Conservation (phyloP, 768 basidiomycete genomes). For the Ramaria sp. region DNA sequence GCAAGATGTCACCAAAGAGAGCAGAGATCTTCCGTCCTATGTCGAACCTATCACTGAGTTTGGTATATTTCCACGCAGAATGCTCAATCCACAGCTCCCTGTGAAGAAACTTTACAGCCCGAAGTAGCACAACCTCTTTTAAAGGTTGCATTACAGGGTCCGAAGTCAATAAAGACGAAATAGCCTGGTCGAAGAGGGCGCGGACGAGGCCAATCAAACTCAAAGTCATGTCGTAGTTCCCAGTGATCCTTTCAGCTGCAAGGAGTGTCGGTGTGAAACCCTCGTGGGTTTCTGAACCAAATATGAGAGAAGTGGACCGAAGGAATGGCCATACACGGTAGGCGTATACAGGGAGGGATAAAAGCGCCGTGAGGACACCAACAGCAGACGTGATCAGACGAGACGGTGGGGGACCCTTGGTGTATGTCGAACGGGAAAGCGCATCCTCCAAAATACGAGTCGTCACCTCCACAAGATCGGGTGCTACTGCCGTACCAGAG, state of each 20-base stretch:
- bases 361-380: slow-evolving; percentile 67
- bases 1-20: slow-evolving; percentile 58
- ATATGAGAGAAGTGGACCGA: slow-evolving; percentile 65
- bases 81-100: slow-evolving; percentile 85
- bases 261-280: slow-evolving; percentile 59
- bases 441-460: slow-evolving; percentile 77
- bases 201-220: slow-evolving; percentile 68
- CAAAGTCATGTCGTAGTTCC: slow-evolving; percentile 74
- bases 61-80: slow-evolving; percentile 75
- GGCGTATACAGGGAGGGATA: slow-evolving; percentile 65
- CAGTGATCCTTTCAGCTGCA: slow-evolving; percentile 56
- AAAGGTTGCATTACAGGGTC: slow-evolving; percentile 47
- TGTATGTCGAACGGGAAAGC: slow-evolving; percentile 36
- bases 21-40: slow-evolving; percentile 57
- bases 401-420: slow-evolving; percentile 33
- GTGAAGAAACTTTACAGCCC: slow-evolving; percentile 70
- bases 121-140: slow-evolving; percentile 76
- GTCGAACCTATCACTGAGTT: slow-evolving; percentile 75
- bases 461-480: slow-evolving; percentile 69
- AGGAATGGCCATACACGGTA: slow-evolving; percentile 83
- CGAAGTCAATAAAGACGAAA: slow-evolving; percentile 31
- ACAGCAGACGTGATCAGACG: slow-evolving; percentile 71
- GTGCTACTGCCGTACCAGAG: slow-evolving; percentile 41
- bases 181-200: slow-evolving; percentile 64
- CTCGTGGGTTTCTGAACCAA: slow-evolving; percentile 47